Base-by-base conservation (phyloP, 1,284 basidiomycete genomes). In the Schizophyllum commune region DNA sequence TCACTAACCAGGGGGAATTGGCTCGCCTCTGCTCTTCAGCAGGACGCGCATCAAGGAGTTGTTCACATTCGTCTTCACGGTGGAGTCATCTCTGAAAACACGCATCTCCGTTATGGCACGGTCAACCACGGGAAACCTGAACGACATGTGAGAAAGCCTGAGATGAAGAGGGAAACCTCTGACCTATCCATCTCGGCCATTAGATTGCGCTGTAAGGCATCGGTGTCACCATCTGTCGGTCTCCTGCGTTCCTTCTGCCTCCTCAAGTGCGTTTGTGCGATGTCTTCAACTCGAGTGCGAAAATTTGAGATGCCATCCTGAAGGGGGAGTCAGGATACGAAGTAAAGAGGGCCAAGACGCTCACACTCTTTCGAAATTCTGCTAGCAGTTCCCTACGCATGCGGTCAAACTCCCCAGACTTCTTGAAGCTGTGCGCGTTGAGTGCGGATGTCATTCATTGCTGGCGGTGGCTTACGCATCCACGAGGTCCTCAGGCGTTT, bases 361-460 rank as follows among this genome's bases (percentile, higher is more conserved):
- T 67, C 69, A 88, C 88, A 66, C 83, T 80, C 66, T 76, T 77
- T 65, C 83, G 82, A 71, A 90, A 89, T 67, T 86, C 77, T 6
- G 77, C 67, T 62, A 90, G 72, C 27, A 91, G 72, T 67, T 89
- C 83, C 55, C 81, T 80, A 57, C 88, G 79, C 63, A 90, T 71
- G 47, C 85, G 81, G 65, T 90, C 88, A 66, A 89, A 90, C 73
- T 90, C 86, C 21, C 88, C 88, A 6, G 86, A 88, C 68, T 86
- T 86, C 71, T 90, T 89, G 76, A 88, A 90, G 66, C 88, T 90
- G 68, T 53, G 56, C 17, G 39, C 39, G 39, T 47, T 17, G 17
- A 47, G 17, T 11, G 17, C 39, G 13, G 39, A 17, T 47, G 27
- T 27, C 27, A 27, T 27, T 2, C 27, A 27, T 27, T 5, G 27